Evolutionary conservation across 1,284 basidiomycete genomes (phyloP).

Genomic region (Ceraceosorus bombacis): DNA sequence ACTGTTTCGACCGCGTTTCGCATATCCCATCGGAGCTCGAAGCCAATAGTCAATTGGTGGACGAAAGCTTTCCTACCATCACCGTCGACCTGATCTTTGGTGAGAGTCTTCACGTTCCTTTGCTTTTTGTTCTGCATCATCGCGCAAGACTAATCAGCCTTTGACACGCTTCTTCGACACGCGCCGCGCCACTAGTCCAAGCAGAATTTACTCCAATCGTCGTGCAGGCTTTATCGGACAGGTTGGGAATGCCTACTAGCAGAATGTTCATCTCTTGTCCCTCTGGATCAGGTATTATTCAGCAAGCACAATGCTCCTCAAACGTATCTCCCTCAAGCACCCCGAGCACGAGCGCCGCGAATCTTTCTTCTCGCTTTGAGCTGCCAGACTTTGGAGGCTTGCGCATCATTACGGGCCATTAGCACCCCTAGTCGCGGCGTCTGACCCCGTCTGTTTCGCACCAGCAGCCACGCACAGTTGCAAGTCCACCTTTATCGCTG

Average conservation of each 20-base stretch:
- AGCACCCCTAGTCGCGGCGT: neutral
- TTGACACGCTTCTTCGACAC: too few species aligned
- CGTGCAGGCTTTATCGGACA: slow-evolving; percentile 16
- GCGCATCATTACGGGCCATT: slow-evolving; percentile 15
- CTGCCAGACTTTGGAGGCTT: slow-evolving; percentile 22
- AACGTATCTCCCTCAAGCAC: neutral
- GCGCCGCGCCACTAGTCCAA: neutral
- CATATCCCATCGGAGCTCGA: slow-evolving; percentile 49
- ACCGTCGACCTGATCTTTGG: slow-evolving; percentile 35
- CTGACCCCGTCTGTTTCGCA: too few species aligned
- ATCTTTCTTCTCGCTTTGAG: neutral
- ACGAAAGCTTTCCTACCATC: slow-evolving; percentile 34
- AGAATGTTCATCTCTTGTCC: slow-evolving; percentile 29
- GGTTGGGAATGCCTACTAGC: slow-evolving; percentile 19
- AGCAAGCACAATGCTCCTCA: neutral
- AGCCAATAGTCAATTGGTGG: slow-evolving; percentile 40
- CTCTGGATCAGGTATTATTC: slow-evolving; percentile 16
- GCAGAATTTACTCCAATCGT: slow-evolving; percentile 26
- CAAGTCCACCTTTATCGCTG: too few species aligned
- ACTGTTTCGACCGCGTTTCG: slow-evolving; percentile 57
- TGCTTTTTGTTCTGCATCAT: neutral
- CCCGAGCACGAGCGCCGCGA: slow-evolving; percentile 7
- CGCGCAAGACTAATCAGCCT: too few species aligned
- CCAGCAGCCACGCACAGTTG: too few species aligned
- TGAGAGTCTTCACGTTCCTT: slow-evolving; percentile 6